Evolutionary conservation across 768 basidiomycete species (phyloP), one percentile per base, ranked within the genome.

Genomic region (Cubamyces sp.): DNA sequence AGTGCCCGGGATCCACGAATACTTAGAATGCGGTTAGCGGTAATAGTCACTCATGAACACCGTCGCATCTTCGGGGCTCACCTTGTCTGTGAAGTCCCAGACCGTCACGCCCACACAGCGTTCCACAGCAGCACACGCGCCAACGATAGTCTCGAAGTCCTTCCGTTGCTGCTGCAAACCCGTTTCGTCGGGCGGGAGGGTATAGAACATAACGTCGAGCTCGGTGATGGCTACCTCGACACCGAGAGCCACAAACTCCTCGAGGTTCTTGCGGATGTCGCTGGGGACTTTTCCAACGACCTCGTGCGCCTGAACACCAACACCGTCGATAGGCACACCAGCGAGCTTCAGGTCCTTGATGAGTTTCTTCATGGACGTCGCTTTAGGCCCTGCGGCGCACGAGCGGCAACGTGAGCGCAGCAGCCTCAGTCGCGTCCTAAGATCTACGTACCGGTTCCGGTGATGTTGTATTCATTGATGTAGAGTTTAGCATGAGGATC

Each of bases 201-300:
- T 78, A 75, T 84, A 82, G 58, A 64, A 60, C 45, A 84, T 78
- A 64, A 84, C 83, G 68, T 88, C 87, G 45, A 89, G 79, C 69
- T 88, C 87, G 1, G 87, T 89, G 63, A 88, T 81, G 14, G 86
- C 86, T n/a, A 87, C 82, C 64, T 88, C 86, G 46, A 88, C 75
- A 45, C 87, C 86, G 25, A 87, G 81, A 15, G 79, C 79, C 12
- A 81, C 78, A 66, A 88, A 82, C 49, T 79, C 75, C 60, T 80
- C 70, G 55, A 87, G 73, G 61, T 84, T 83, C 5, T 76, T 69
- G 51, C 79, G 74, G 43, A 88, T 70, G 15, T 63, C 60, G 6
- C 77, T 70, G 1, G 84, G 83, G 12, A 87, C 77, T 57, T 79
- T 64, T 14, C 85, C 86, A 25, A 87, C 81, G 64, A 83, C 81